A percentile compares a stretch with the other conserved stretches of the same genome.
These are phyloP conservation scores for Acacia concinna DNA, from an alignment of 331 rosid species.

Conservation along the genomic window DNA sequence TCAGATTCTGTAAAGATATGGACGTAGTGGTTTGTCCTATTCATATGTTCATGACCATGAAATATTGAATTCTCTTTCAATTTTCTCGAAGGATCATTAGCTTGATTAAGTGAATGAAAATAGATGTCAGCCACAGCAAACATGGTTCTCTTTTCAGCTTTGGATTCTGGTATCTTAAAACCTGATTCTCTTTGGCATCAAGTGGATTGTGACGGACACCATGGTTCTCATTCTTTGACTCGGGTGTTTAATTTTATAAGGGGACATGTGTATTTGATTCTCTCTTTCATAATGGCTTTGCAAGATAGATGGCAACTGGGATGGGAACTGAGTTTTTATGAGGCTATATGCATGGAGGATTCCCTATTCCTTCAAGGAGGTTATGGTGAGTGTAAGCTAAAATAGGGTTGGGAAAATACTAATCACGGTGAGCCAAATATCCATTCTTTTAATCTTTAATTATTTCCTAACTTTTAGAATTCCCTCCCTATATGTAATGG, in stretches of 20 bases:
- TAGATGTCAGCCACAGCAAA: slow-evolving; percentile 4
- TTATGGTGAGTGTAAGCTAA: slow-evolving; percentile 28
- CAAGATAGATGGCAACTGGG: slow-evolving; percentile 14
- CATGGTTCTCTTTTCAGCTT: slow-evolving; percentile 23
- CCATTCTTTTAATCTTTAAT: not conserved
- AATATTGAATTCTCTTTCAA: not conserved
- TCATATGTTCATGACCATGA: not conserved
- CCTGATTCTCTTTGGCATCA: not conserved
- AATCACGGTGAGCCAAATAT: not conserved
- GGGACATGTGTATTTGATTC: slow-evolving; percentile 18
- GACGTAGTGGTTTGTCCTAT: not conserved
- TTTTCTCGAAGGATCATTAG: slow-evolving; percentile 10
- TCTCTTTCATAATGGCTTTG: slow-evolving; percentile 5
- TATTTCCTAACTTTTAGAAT: not conserved
- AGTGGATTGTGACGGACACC: slow-evolving; percentile 15
- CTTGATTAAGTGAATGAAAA: slow-evolving; percentile 17
- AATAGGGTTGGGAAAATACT: not conserved
- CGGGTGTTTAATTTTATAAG: slow-evolving; percentile 25
- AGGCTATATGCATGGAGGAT: slow-evolving; percentile 9
- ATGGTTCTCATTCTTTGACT: not conserved
- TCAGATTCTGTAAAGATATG: not conserved
- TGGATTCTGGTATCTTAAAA: slow-evolving; percentile 24
- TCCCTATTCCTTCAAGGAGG: slow-evolving; percentile 17
- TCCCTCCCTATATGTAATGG: not conserved
- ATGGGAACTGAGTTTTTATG: not conserved